phyloP scores from a whole-genome alignment of 2,329 filamentous ascomycete genomes.

The Colletotrichum liaoningense region DNA sequence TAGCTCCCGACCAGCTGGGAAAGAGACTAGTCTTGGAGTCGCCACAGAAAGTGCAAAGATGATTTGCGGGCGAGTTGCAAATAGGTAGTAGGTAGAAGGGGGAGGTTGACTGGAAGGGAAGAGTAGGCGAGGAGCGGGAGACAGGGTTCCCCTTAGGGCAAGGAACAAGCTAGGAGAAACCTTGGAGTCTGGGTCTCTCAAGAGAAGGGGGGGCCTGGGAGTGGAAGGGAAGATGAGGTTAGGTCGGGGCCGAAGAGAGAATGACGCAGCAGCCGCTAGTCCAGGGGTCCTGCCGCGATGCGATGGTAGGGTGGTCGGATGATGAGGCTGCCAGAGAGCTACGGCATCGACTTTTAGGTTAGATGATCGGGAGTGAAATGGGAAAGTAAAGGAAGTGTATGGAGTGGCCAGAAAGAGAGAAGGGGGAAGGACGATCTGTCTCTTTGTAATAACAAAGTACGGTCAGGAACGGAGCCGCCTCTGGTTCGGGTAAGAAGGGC shows the following conservation, averaged over 20 bases:
- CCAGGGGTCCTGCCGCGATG: slow-evolving; percentile 22
- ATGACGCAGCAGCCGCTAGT: slow-evolving; percentile 27
- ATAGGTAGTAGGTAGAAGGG: too few species aligned
- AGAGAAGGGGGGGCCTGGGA: not conserved
- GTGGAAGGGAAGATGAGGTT: not conserved
- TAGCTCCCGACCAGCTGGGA: slow-evolving; percentile 16
- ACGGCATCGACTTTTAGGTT: slow-evolving; percentile 30
- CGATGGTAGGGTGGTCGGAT: slow-evolving; percentile 11
- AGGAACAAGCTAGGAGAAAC: not conserved
- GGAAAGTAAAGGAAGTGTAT: not conserved
- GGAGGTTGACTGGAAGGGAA: not conserved
- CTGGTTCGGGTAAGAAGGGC: not conserved
- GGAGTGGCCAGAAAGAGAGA: not conserved
- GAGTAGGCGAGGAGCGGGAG: not conserved
- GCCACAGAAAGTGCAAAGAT: slow-evolving; percentile 2
- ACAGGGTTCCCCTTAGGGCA: slow-evolving; percentile 3
- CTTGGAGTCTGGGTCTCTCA: not conserved
- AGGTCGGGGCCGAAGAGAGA: slow-evolving; percentile 9
- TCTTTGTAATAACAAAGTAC: not conserved
- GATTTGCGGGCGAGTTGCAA: not conserved
- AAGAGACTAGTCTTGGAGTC: slow-evolving; percentile 16
- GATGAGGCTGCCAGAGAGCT: slow-evolving; percentile 21
- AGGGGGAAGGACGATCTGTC: not conserved
- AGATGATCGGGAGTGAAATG: slow-evolving; percentile 16
- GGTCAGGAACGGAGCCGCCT: not conserved